Evolutionary conservation across 2,329 filamentous ascomycete genomes (phyloP).

Genomic region (Magnaporthales sp.): DNA sequence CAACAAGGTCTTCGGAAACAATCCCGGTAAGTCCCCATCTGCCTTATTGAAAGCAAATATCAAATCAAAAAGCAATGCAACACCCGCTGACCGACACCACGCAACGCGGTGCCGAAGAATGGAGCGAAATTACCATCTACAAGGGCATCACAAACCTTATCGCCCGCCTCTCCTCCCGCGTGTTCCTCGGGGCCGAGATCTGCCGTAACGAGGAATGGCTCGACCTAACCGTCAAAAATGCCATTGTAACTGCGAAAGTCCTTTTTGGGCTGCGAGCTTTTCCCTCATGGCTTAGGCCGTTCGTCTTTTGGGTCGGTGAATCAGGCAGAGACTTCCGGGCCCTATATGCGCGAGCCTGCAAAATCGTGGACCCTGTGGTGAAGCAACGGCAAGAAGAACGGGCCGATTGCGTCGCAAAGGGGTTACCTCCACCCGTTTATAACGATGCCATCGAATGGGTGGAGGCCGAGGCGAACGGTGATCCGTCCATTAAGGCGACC

Average conservation of each 20-base stretch:
- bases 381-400: background rate
- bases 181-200: background rate
- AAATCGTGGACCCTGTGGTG: background rate
- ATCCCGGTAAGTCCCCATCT: background rate
- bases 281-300: background rate
- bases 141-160: background rate
- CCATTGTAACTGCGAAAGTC: too few species aligned
- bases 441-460: background rate
- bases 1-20: background rate
- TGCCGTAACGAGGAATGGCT: background rate
- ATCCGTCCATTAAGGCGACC: background rate
- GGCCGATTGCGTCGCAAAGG: background rate
- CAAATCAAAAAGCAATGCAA: too few species aligned
- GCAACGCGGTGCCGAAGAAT: background rate
- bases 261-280: background rate
- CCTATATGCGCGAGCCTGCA: background rate
- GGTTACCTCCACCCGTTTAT: background rate
- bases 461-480: background rate
- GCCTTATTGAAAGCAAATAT: background rate
- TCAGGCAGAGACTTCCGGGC: background rate
- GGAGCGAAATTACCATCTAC: background rate
- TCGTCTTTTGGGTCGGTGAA: background rate
- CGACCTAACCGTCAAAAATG: background rate
- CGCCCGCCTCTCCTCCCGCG: background rate
- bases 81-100: too few species aligned